Conservation (phyloP, 257 asterid species). For the Oldenlandia corymbosa region DNA sequence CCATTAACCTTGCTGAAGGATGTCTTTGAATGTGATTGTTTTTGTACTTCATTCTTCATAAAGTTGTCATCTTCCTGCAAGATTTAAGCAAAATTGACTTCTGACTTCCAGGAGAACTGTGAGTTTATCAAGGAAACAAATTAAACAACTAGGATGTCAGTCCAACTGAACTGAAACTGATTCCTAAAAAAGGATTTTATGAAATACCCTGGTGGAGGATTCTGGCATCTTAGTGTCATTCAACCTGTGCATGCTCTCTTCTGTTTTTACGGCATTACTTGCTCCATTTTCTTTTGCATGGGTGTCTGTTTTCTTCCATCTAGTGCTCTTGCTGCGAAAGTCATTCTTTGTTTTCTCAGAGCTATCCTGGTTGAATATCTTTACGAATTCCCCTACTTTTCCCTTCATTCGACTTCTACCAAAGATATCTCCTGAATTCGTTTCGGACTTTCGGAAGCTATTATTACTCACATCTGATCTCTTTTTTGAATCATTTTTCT, state of each 20-base stretch:
- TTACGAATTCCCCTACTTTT: constrained; percentile 71
- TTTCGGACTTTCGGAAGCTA: constrained; percentile 19
- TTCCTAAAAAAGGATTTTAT: background rate
- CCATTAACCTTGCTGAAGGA: constrained; percentile 17
- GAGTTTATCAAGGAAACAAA: background rate
- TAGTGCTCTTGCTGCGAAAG: constrained; percentile 29
- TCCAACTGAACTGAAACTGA: background rate
- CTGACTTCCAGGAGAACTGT: constrained; percentile 7
- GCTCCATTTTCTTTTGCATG: constrained; percentile 33
- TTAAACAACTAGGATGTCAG: background rate
- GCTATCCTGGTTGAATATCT: constrained; percentile 57
- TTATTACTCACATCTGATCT: constrained; percentile 20
- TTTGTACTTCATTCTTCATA: constrained; percentile 29
- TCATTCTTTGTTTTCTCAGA: constrained; percentile 30
- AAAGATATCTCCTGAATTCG: constrained; percentile 20
- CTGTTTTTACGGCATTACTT: constrained; percentile 24
- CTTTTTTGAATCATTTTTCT: constrained; percentile 31
- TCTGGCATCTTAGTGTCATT: constrained; percentile 33
- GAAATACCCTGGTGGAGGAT: constrained; percentile 36
- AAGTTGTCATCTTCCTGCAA: constrained; percentile 41
- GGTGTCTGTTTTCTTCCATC: constrained; percentile 31
- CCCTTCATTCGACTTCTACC: constrained; percentile 42
- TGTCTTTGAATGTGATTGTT: constrained; percentile 23
- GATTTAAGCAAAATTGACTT: constrained; percentile 7
- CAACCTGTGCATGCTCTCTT: constrained; percentile 27